A percentile compares a stretch with the other conserved stretches of the same genome.
Conservation (phyloP, 2,329 filamentous ascomycete species). For the Dothideomycetes sp. region DNA sequence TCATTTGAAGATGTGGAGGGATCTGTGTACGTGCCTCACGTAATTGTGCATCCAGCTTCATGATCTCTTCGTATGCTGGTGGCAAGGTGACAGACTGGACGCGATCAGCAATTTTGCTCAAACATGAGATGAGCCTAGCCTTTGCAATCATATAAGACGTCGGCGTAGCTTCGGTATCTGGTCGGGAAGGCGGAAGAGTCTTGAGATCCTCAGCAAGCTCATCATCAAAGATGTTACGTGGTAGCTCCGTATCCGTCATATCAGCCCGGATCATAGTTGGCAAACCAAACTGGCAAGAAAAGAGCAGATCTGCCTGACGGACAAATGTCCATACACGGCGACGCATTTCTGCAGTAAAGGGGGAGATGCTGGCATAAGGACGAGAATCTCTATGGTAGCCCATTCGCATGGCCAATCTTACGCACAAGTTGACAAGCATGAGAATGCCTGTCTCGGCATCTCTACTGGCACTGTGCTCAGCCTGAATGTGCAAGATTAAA, state of each 20-base stretch:
- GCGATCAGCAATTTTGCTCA: slow-evolving; percentile 62
- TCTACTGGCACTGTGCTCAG: slow-evolving; percentile 63
- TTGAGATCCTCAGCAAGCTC: slow-evolving; percentile 64
- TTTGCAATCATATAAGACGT: slow-evolving; percentile 74
- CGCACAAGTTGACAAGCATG: slow-evolving; percentile 51
- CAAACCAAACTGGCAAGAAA: slow-evolving; percentile 61
- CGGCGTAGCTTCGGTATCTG: slow-evolving; percentile 61
- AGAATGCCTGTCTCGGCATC: slow-evolving; percentile 63
- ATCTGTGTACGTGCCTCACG: slow-evolving; percentile 54
- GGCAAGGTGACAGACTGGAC: slow-evolving; percentile 53
- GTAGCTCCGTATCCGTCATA: slow-evolving; percentile 66
- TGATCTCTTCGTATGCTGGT: slow-evolving; percentile 50
- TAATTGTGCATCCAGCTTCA: slow-evolving; percentile 51
- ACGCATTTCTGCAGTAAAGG: slow-evolving; percentile 66
- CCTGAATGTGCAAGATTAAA: slow-evolving; percentile 64
- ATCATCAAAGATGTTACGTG: slow-evolving; percentile 72
- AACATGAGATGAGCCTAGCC: slow-evolving; percentile 55
- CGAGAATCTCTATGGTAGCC: slow-evolving; percentile 71
- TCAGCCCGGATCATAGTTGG: slow-evolving; percentile 60
- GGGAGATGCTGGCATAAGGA: slow-evolving; percentile 61
- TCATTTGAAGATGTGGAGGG: slow-evolving; percentile 70
- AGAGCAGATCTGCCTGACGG: slow-evolving; percentile 63
- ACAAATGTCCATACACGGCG: slow-evolving; percentile 58
- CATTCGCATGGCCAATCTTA: slow-evolving; percentile 59
- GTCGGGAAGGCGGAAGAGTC: slow-evolving; percentile 56